Evolutionary conservation across 2,329 filamentous ascomycete species (phyloP).

Genomic region (Epichloe gansuensis): DNA sequence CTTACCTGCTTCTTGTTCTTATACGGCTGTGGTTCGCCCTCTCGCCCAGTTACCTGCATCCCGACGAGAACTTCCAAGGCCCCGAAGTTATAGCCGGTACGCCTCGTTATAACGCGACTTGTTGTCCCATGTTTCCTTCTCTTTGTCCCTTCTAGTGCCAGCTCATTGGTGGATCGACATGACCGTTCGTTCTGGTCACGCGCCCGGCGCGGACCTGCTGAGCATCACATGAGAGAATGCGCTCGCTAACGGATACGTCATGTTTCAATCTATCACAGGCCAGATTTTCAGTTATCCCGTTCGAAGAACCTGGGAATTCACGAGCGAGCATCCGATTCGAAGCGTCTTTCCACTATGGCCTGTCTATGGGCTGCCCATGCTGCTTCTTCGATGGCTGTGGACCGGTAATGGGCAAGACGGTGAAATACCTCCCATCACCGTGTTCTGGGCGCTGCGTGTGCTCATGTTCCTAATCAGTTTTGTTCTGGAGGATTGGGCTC

Average conservation of each 20-base stretch:
- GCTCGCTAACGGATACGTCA: not conserved
- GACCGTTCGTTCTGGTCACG: not conserved
- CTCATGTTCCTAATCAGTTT: slow-evolving; percentile 95
- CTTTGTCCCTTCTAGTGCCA: not conserved
- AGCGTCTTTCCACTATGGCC: slow-evolving; percentile 97
- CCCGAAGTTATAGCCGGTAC: slow-evolving; percentile 93
- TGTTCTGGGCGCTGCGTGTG: slow-evolving; percentile 80
- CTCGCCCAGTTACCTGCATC: slow-evolving; percentile 91
- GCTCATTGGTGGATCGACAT: not conserved
- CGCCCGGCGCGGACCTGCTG: not conserved
- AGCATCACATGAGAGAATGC: not conserved
- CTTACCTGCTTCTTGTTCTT: slow-evolving; percentile 72
- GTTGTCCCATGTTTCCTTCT: not conserved
- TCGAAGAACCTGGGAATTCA: slow-evolving; percentile 92
- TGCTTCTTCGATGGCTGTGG: slow-evolving; percentile 84
- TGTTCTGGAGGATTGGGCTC: slow-evolving; percentile 93
- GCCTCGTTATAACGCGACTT: slow-evolving; percentile 17
- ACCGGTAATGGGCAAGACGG: slow-evolving; percentile 67
- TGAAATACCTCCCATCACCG: slow-evolving; percentile 67
- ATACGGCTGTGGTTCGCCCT: slow-evolving; percentile 90
- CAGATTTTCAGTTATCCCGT: slow-evolving; percentile 88
- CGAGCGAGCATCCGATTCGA: slow-evolving; percentile 73
- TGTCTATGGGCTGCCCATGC: slow-evolving; percentile 87
- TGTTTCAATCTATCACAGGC: slow-evolving; percentile 37
- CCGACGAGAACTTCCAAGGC: slow-evolving; percentile 97